phyloP scores from a whole-genome alignment of 306 rosid species.

The Gynostemma pentaphyllum region DNA sequence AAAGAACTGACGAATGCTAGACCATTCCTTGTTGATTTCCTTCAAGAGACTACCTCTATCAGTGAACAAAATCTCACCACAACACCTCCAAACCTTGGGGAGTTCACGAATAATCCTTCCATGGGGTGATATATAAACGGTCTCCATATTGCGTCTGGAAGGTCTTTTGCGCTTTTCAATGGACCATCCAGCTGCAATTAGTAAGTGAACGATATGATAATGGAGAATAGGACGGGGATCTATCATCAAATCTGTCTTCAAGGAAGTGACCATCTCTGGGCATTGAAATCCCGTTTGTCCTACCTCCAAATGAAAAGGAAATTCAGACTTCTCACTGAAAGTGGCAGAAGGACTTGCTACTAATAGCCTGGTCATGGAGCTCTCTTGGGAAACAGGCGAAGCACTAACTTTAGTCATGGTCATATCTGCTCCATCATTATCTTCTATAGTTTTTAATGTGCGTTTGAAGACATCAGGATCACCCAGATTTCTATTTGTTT shows the following conservation, averaged over 20 bases:
- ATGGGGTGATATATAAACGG: slow-evolving; percentile 68
- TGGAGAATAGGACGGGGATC: slow-evolving; percentile 66
- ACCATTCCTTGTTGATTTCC: slow-evolving; percentile 53
- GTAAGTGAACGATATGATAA: slow-evolving; percentile 36
- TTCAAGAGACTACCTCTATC: slow-evolving; percentile 23
- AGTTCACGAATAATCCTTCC: slow-evolving; percentile 71
- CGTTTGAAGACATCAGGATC: slow-evolving; percentile 30
- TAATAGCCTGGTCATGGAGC: slow-evolving; percentile 61
- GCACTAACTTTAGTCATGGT: slow-evolving; percentile 36
- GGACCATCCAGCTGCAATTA: slow-evolving; percentile 68
- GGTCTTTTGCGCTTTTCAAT: slow-evolving; percentile 72
- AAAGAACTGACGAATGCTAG: slow-evolving; percentile 50
- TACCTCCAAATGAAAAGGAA: slow-evolving; percentile 44
- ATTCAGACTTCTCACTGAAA: slow-evolving; percentile 31
- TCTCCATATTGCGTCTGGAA: slow-evolving; percentile 46
- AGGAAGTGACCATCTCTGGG: slow-evolving; percentile 26
- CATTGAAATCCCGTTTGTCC: slow-evolving; percentile 22
- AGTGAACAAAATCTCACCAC: slow-evolving; percentile 60
- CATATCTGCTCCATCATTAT: slow-evolving; percentile 36
- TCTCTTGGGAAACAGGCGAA: slow-evolving; percentile 87
- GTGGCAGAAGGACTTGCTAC: slow-evolving; percentile 36
- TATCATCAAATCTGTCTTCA: slow-evolving; percentile 26
- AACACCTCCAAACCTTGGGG: slow-evolving; percentile 75
- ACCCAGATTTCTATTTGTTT: slow-evolving; percentile 22
- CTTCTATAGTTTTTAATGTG: slow-evolving; percentile 24